phyloP scores from a whole-genome alignment of 2,329 filamentous ascomycete genomes.

The Fusarium aywerte region DNA sequence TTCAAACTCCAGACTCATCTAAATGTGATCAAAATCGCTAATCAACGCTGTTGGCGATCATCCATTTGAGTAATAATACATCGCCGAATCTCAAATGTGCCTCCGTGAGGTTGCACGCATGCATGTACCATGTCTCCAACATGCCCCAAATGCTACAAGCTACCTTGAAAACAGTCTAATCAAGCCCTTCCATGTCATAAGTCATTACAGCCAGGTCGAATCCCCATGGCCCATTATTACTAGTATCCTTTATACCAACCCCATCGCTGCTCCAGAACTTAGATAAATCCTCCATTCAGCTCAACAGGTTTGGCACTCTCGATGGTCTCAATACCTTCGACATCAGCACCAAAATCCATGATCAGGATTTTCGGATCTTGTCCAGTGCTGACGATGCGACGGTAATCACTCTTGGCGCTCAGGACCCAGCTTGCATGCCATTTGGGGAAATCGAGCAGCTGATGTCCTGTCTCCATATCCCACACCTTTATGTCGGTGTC shows the following conservation, averaged over 20 bases:
- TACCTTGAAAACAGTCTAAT: slow-evolving; percentile 30
- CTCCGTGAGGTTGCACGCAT: slow-evolving; percentile 38
- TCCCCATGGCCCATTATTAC: slow-evolving; percentile 19
- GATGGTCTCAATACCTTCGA: slow-evolving; percentile 68
- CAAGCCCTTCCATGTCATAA: slow-evolving; percentile 40
- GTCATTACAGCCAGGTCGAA: slow-evolving; percentile 32
- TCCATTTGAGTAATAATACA: slow-evolving; percentile 8
- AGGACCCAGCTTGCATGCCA: slow-evolving; percentile 98
- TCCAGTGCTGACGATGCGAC: slow-evolving; percentile 92
- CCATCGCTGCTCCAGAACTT: neutral
- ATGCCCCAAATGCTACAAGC: slow-evolving; percentile 31
- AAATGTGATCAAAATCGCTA: slow-evolving; percentile 37
- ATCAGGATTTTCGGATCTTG: slow-evolving; percentile 93
- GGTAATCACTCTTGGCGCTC: slow-evolving; percentile 94
- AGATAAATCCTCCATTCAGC: slow-evolving; percentile 44
- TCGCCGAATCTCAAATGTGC: slow-evolving; percentile 34
- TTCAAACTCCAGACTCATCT: slow-evolving; percentile 31
- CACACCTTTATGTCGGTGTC: slow-evolving; percentile 96
- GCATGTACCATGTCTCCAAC: slow-evolving; percentile 37
- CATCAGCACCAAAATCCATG: slow-evolving; percentile 83
- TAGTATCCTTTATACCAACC: neutral
- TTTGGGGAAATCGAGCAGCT: slow-evolving; percentile 86
- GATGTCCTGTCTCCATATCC: slow-evolving; percentile 81
- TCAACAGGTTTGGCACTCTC: slow-evolving; percentile 55
- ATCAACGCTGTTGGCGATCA: slow-evolving; percentile 26